Base-by-base conservation (phyloP, 2,329 filamentous ascomycete species). In the Fusarium papillatum region DNA sequence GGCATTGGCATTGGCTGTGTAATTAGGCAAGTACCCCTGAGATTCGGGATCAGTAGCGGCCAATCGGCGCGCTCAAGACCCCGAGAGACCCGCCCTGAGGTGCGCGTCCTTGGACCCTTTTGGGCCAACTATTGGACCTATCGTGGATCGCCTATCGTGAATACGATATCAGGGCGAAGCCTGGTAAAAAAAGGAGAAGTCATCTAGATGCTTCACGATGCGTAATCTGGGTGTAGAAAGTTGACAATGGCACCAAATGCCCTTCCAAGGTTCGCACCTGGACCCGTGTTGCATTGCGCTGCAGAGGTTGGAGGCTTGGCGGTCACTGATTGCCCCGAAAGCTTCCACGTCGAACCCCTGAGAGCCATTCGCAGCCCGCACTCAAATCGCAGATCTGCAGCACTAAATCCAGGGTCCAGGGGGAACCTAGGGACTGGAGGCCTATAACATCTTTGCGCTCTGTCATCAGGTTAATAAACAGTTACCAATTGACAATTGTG, bases 361-460 rank as follows among this genome's bases (percentile, higher is more conserved):
- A 72, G 69, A 69, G 43, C 46, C 59, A 46, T 64, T 64, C 43
- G 66, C 38, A 70, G 41, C 36, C 59, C 55, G 50, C 50, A 31
- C 50, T 22, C 50, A 34, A 66, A 62, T 71, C 39, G 34, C 48
- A 55, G 73, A 76, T 76, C 74, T 60, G 43, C 74, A 75, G 68
- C 71, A 64, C 74, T 76, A 76, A 76, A 76, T 76, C 48, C 68
- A 75, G 74, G 74, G 74, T 75, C 68, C 59, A 71, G 43, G 31
- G 55, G 24, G 34, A 36, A 5, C 50, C 50, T 31, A 34, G 29
- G 19, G 29, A 34, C 19, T 16, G 46, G 53, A 59, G 36, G 29
- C 64, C 29, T 61, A 46, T 43, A 55, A 17, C 24, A 64, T 63
- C 57, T 19, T 62, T 68, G 57, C 43, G 48, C 26, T 57, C 31